Evolutionary conservation across 495 filamentous ascomycete species (phyloP), one percentile per base, ranked within the genome.

Genomic region (Parathielavia appendiculata): DNA sequence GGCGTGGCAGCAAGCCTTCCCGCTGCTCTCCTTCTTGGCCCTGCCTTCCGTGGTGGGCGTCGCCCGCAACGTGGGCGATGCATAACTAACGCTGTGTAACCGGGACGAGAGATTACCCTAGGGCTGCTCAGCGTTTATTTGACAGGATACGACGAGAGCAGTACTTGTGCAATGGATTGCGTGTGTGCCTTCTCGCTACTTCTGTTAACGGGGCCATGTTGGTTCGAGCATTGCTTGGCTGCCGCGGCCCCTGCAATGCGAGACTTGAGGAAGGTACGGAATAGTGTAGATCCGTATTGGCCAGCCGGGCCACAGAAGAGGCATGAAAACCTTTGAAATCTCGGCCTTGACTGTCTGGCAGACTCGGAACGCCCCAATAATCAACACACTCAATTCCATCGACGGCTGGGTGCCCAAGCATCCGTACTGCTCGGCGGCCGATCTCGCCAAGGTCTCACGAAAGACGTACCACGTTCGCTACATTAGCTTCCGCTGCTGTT

Each of bases 111-210:
- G 39, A 43, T 53, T 32, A 0, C 10, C 22, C 17, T 16, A 26
- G 40, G 17, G 60, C 60, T 43, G 54, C 60, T 52, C 54, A 40
- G 43, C 50, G 43, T 54, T 51, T 45, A 62, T 58, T 62, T 53
- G 60, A 58, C 56, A 57, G 34, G 38, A 62, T 62, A 62, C 55
- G 60, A 58, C 51, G 45, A 22, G 20, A 36, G 20, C n/a, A 38
- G 12, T 17, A n/a, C n/a, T n/a, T n/a, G n/a, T 30, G 26, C 26
- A 30, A 2, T 30, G 26, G 26, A 6, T 30, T 30, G 26, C 3
- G 2, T 40, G 52, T 40, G 46, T 57, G 45, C 35, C 8, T 50
- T 40, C 43, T 17, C 38, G 45, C 8, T 10, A 36, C 10, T 14
- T 9, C 14, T 10, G 35, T 32, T 5, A 20, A 16, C 45, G n/a